Conservation (phyloP, 805 yeast species). For the Schizosaccharomyces osmophilus region DNA sequence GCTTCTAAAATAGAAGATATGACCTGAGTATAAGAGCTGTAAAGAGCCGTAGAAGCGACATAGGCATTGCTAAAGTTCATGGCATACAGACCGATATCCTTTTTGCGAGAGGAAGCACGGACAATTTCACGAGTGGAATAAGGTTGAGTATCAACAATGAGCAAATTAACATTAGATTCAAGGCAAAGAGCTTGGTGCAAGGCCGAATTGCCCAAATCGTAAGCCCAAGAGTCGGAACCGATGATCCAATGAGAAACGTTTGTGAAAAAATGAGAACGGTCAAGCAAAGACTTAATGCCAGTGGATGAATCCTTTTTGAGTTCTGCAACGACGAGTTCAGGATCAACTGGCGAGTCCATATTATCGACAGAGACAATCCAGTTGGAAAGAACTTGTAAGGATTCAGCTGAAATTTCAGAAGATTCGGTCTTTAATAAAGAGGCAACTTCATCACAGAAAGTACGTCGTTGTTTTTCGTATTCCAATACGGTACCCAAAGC, state of each 20-base stretch:
- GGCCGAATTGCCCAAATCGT: slow-evolving; percentile 77
- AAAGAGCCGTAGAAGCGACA: slow-evolving; percentile 84
- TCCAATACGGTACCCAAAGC: slow-evolving; percentile 60
- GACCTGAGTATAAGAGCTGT: slow-evolving; percentile 80
- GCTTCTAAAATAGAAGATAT: slow-evolving; percentile 77
- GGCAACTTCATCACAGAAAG: slow-evolving; percentile 23
- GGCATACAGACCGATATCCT: slow-evolving; percentile 82
- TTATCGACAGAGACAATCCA: slow-evolving; percentile 32
- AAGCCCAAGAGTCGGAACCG: slow-evolving; percentile 90
- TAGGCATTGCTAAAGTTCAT: slow-evolving; percentile 77
- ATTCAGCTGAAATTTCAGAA: slow-evolving; percentile 21
- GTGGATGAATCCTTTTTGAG: slow-evolving; percentile 16
- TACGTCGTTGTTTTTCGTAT: slow-evolving; percentile 25
- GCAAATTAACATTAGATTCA: slow-evolving; percentile 54
- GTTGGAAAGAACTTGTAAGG: slow-evolving; percentile 33
- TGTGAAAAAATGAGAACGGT: slow-evolving; percentile 19
- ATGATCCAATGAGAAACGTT: slow-evolving; percentile 50
- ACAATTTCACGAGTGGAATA: slow-evolving; percentile 17
- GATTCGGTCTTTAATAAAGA: slow-evolving; percentile 13
- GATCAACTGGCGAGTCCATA: slow-evolving; percentile 11
- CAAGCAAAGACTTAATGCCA: slow-evolving; percentile 23
- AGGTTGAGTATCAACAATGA: slow-evolving; percentile 72
- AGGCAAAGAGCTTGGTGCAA: slow-evolving; percentile 63
- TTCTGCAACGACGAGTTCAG: slow-evolving; percentile 14
- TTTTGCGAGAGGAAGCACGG: slow-evolving; percentile 29